Evolutionary conservation across 805 yeast species (phyloP).

Genomic region (Lipomyces chichibuensis): DNA sequence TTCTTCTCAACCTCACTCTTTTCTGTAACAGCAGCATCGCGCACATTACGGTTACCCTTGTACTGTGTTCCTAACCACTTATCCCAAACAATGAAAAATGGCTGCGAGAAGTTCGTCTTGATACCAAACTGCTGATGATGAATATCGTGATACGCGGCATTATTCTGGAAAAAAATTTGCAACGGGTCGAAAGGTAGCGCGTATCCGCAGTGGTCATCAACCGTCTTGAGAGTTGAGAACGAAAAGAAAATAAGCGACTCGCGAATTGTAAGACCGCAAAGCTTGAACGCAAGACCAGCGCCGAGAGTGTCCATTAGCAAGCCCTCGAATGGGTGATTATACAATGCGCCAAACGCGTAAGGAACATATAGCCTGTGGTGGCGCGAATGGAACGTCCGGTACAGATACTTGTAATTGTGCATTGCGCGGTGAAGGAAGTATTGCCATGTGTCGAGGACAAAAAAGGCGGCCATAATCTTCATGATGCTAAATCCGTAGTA

Average conservation of each 20-base stretch:
- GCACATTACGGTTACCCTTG: constrained; percentile 22
- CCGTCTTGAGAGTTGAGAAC: constrained; percentile 93
- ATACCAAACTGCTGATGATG: constrained; percentile 97
- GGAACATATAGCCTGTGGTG: constrained; percentile 96
- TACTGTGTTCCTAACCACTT: constrained; percentile 63
- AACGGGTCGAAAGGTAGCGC: constrained; percentile 88
- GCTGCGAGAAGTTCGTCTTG: constrained; percentile 91
- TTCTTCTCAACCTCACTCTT: constrained; percentile 20
- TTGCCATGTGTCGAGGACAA: constrained; percentile 93
- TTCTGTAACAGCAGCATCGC: background rate
- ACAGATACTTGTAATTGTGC: constrained; percentile 79
- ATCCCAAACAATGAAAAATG: constrained; percentile 96
- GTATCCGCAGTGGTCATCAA: constrained; percentile 99
- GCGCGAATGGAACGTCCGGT: constrained; percentile 84
- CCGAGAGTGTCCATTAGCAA: constrained; percentile 89
- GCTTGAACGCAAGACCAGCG: constrained; percentile 76
- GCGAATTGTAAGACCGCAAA: constrained; percentile 68
- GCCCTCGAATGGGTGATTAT: constrained; percentile 94
- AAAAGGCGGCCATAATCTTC: constrained; percentile 65
- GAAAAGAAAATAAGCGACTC: constrained; percentile 76
- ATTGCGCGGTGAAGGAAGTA: constrained; percentile 83
- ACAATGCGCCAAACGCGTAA: constrained; percentile 94
- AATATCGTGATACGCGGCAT: constrained; percentile 93
- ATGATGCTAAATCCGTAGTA: constrained; percentile 63
- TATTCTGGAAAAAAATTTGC: constrained; percentile 90